phyloP scores from a whole-genome alignment of 2,329 filamentous ascomycete genomes.

The Camillea tinctor region DNA sequence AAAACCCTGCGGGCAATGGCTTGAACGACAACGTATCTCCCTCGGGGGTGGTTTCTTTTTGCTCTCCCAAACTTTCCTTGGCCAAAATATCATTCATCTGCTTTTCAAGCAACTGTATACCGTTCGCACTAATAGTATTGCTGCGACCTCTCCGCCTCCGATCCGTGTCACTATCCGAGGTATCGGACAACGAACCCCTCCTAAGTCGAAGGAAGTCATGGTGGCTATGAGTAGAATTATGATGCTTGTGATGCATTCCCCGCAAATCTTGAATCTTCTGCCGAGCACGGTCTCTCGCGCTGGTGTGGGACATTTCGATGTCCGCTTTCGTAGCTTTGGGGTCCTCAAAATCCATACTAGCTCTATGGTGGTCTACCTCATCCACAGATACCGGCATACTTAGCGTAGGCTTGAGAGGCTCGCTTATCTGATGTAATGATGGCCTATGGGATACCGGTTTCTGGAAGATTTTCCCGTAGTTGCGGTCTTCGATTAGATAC shows the following conservation, averaged over 20 bases:
- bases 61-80: constrained; percentile 48
- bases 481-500: constrained; percentile 73
- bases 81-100: constrained; percentile 63
- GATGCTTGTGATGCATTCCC: constrained; percentile 54
- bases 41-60: constrained; percentile 28
- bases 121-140: constrained; percentile 48
- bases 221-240: constrained; percentile 47
- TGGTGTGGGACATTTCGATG: constrained; percentile 47
- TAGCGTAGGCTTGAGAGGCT: constrained; percentile 12
- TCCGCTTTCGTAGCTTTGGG: constrained; percentile 29
- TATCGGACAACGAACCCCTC: constrained; percentile 57
- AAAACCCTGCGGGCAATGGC: constrained; percentile 30
- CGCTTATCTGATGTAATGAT: constrained; percentile 14
- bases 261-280: constrained; percentile 60
- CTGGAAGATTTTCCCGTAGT: constrained; percentile 69
- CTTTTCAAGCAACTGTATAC: constrained; percentile 56
- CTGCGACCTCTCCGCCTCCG: constrained; percentile 40
- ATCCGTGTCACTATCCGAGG: constrained; percentile 58
- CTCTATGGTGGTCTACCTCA: constrained; percentile 5
- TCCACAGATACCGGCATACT: constrained; percentile 13
- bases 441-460: constrained; percentile 15
- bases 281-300: constrained; percentile 57
- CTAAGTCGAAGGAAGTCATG: constrained; percentile 54
- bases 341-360: constrained; percentile 13
- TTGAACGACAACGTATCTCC: constrained; percentile 37